A percentile compares a stretch with the other conserved stretches of the same genome.
phyloP scores from a whole-genome alignment of 78 protist species.

The Dictyostelium capitatum region DNA sequence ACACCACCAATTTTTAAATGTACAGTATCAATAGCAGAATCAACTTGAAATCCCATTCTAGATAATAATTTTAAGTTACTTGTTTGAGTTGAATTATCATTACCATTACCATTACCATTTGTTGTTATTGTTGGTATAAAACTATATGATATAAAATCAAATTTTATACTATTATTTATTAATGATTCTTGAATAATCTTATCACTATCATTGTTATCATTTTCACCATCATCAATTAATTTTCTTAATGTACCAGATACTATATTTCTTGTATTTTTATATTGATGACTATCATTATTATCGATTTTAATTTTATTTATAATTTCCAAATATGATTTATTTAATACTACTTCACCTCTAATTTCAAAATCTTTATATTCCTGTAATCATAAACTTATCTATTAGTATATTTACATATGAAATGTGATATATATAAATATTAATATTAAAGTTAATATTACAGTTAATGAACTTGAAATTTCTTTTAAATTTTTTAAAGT shows the following conservation, averaged over 20 bases:
- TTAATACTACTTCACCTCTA: constrained; percentile 68
- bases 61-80: not conserved
- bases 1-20: not conserved
- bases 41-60: constrained; percentile 28
- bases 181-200: too few relatives aligned
- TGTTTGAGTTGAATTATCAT: constrained; percentile 17
- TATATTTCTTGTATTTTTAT: constrained; percentile 78
- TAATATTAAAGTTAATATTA: not conserved
- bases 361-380: constrained; percentile 46
- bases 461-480: not conserved
- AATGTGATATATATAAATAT: too few relatives aligned
- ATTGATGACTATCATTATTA: constrained; percentile 15
- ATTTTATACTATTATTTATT: not conserved
- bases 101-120: not conserved
- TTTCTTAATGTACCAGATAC: constrained; percentile 76
- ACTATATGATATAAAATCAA: constrained; percentile 46
- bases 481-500: not conserved
- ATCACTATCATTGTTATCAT: not conserved
- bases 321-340: constrained; percentile 5
- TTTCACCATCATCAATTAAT: not conserved
- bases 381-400: too few relatives aligned
- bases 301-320: constrained; percentile 34
- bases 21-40: not conserved
- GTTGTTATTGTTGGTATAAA: not conserved
- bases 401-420: too few relatives aligned